Conservation (phyloP, 1,284 basidiomycete genomes). For the Trichosporon sp. region DNA sequence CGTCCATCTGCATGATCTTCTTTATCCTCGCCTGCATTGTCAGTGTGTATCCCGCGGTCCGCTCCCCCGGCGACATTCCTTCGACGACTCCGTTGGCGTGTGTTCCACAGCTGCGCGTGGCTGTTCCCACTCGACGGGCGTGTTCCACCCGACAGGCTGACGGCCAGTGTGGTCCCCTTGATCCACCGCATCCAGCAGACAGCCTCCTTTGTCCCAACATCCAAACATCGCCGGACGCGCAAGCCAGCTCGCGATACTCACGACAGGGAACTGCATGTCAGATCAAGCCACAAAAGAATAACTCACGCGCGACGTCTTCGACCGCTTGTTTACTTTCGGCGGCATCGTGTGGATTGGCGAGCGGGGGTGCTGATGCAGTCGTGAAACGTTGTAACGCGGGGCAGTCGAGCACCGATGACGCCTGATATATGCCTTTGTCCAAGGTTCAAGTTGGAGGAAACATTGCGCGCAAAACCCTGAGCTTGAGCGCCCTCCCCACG, state of each 20-base stretch:
- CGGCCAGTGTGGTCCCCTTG: no score
- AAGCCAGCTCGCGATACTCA: slow-evolving; percentile 21
- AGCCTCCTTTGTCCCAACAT: neutral
- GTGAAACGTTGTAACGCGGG: neutral
- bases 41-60: slow-evolving; percentile 1
- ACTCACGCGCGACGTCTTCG: slow-evolving; percentile 39
- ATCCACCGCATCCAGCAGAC: no score
- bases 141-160: no score
- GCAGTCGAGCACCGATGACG: neutral
- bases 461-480: slow-evolving; percentile 1
- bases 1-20: slow-evolving; percentile 99
- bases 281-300: neutral
- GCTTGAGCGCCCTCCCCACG: no score
- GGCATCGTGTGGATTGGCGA: slow-evolving; percentile 14
- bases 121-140: no score
- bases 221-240: neutral
- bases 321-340: slow-evolving; percentile 29
- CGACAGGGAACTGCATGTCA: slow-evolving; percentile 42
- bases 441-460: neutral
- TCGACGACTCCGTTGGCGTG: neutral
- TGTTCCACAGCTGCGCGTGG: no score
- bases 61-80: neutral
- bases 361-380: neutral
- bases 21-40: slow-evolving; percentile 77
- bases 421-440: neutral